phyloP scores from a whole-genome alignment of 192 early-diverging fungal species.

The Entomortierella chlamydospora region DNA sequence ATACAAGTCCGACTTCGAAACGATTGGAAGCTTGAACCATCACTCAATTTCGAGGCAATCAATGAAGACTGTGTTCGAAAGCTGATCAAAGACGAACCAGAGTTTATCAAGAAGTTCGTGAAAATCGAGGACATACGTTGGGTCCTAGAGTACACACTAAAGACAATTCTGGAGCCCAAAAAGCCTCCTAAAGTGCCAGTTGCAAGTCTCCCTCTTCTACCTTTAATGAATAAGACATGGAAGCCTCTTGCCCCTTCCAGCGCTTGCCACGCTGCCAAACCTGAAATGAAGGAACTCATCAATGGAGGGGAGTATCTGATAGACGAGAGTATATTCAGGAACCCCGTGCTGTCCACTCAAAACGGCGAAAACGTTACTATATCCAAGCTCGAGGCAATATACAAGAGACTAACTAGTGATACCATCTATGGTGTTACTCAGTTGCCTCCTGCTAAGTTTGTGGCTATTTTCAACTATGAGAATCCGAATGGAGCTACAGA shows the following conservation, averaged over 20 bases:
- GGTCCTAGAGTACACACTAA: conserved; percentile 7
- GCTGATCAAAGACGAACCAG: neutral
- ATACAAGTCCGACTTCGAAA: neutral
- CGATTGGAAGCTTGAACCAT: neutral
- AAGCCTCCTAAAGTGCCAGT: neutral
- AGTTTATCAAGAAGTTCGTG: conserved; percentile 4
- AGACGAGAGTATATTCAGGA: conserved; percentile 5
- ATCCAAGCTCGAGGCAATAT: no score
- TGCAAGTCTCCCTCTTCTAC: conserved; percentile 2
- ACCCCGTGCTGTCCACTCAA: no score
- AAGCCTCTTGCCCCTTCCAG: neutral
- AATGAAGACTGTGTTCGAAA: conserved; percentile 4
- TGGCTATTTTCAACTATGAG: neutral
- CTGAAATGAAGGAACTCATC: neutral
- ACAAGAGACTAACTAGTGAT: neutral
- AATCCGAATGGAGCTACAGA: conserved; percentile 2
- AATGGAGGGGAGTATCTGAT: neutral
- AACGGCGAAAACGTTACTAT: no score
- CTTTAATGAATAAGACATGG: conserved; percentile 20
- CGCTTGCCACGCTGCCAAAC: neutral
- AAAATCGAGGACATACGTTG: no score
- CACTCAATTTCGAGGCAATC: neutral
- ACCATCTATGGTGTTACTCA: neutral
- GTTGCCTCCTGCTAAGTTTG: neutral
- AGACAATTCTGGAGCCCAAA: neutral